Percentiles rank a stretch among this genome's conserved stretches.
These are phyloP conservation scores for Pinus taeda DNA, from an alignment of 75 land plant genomes.

Conservation along the genomic window DNA sequence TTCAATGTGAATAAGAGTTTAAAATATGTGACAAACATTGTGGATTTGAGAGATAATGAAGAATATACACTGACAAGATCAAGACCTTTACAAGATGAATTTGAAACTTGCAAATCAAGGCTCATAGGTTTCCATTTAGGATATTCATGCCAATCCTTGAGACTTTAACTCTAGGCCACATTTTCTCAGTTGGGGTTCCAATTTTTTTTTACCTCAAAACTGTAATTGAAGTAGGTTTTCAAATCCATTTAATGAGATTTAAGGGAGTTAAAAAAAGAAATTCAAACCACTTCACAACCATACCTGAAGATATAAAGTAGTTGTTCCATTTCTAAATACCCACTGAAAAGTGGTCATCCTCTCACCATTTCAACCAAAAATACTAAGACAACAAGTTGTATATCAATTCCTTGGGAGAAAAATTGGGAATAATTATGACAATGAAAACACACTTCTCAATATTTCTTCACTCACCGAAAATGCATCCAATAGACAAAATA, in stretches of 20 bases:
- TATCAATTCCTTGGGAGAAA: too few relatives aligned
- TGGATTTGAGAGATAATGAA: not conserved
- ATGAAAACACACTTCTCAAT: too few relatives aligned
- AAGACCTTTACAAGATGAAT: conserved; percentile 49
- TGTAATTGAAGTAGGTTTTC: too few relatives aligned
- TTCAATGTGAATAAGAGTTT: too few relatives aligned
- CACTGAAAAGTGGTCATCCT: conserved; percentile 66
- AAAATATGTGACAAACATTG: too few relatives aligned
- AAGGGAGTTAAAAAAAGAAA: too few relatives aligned
- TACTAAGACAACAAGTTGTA: too few relatives aligned
- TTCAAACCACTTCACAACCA: too few relatives aligned
- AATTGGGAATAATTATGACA: too few relatives aligned
- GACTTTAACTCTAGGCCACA: conserved; percentile 86
- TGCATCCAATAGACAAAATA: too few relatives aligned
- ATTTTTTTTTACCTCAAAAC: conserved; percentile 6
- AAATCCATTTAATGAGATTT: too few relatives aligned
- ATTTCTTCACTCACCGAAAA: too few relatives aligned
- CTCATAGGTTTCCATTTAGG: conserved; percentile 84
- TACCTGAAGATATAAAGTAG: conserved; percentile 79
- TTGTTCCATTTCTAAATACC: conserved; percentile 80
- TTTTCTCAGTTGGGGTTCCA: conserved; percentile 84
- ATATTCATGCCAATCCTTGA: conserved; percentile 91
- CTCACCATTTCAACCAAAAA: conserved; percentile 68
- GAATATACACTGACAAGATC: conserved; percentile 53
- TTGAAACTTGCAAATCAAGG: conserved; percentile 62